Conservation (phyloP, 169 alveolate genomes). For the Plasmodium ovale region DNA sequence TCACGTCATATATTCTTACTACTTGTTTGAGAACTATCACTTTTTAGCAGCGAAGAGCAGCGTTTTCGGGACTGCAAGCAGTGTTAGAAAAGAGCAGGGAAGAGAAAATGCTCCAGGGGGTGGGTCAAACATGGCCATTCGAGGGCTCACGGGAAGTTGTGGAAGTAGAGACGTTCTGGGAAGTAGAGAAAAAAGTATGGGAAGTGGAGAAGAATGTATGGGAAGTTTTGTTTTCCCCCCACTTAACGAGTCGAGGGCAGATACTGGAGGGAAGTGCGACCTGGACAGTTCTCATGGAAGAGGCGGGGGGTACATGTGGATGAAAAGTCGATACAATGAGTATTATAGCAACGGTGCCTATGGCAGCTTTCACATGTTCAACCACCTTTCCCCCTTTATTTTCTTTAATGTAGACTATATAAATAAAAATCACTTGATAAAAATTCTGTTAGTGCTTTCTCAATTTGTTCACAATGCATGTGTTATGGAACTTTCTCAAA, state of each 20-base stretch:
- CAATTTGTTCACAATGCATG: constrained; percentile 34
- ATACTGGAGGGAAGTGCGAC: neutral
- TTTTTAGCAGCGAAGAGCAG: constrained; percentile 11
- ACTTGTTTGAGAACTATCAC: constrained; percentile 47
- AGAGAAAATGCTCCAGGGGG: no score
- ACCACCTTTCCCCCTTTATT: constrained; percentile 29
- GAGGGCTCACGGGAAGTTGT: no score
- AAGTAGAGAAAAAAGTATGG: neutral
- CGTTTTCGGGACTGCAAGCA: neutral
- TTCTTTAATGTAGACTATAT: constrained; percentile 38
- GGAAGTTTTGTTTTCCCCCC: neutral
- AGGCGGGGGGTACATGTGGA: neutral
- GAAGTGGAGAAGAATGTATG: neutral
- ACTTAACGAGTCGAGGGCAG: neutral
- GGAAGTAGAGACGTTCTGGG: neutral
- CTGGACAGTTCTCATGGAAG: neutral
- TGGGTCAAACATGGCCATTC: neutral
- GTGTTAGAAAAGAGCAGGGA: neutral
- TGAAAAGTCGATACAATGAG: constrained; percentile 1
- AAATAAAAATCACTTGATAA: constrained; percentile 67
- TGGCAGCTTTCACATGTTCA: constrained; percentile 57
- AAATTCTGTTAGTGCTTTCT: constrained; percentile 47
- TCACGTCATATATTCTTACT: constrained; percentile 51
- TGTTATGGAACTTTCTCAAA: neutral
- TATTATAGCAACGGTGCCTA: constrained; percentile 35